A percentile compares a stretch with the other conserved stretches of the same genome.
Evolutionary conservation across 2,329 filamentous ascomycete genomes (phyloP).

Genomic region (Colletotrichum sp.): DNA sequence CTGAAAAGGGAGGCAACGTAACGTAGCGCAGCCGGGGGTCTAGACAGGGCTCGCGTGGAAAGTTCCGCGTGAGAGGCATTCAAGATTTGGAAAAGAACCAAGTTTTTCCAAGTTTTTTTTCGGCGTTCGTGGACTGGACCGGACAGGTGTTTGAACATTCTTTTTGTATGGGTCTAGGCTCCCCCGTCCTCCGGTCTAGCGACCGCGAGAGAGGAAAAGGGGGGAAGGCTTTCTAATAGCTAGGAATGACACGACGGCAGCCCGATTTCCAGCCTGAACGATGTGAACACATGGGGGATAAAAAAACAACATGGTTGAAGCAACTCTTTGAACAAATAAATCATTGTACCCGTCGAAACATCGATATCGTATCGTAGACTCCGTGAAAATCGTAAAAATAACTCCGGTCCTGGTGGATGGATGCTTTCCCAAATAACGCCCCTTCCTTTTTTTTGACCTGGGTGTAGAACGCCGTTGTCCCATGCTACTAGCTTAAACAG

Average conservation of each 20-base stretch:
- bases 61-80: not conserved
- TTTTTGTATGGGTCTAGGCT: not conserved
- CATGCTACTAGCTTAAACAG: not conserved
- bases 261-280: not conserved
- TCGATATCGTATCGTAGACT: not conserved
- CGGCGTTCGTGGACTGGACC: rapidly evolving
- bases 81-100: not conserved
- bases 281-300: not conserved
- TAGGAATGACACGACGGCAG: not conserved
- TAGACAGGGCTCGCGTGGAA: not conserved
- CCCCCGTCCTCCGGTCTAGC: not conserved
- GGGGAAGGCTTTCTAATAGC: not conserved
- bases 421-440: not conserved
- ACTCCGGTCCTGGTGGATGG: not conserved
- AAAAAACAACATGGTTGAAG: not conserved
- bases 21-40: not conserved
- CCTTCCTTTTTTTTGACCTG: not conserved
- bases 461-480: not conserved
- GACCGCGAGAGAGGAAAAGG: not conserved
- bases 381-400: not conserved
- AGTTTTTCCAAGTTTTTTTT: not conserved
- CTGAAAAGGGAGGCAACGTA: not conserved
- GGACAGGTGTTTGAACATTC: not conserved
- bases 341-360: not conserved
- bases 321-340: not conserved